These are phyloP conservation scores for Trichosporon sp. DNA, from an alignment of 1,284 basidiomycete genomes.

Conservation along the genomic window DNA sequence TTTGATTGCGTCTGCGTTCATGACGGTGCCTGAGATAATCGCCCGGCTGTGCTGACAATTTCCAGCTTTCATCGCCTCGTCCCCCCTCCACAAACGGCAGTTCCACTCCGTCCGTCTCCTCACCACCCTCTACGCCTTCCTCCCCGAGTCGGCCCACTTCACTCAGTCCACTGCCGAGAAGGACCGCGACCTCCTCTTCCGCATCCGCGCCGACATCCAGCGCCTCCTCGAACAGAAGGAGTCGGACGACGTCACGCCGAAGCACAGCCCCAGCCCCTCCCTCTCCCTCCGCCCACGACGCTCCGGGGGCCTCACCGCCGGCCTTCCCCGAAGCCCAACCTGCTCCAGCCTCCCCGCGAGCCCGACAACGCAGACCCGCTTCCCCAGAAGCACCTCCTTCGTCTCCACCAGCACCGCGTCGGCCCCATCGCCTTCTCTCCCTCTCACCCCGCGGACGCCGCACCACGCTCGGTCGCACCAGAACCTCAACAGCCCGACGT, in stretches of 20 bases:
- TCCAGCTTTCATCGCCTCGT: slow-evolving; percentile 2
- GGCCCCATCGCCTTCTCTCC: neutral
- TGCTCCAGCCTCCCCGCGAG: slow-evolving; percentile 9
- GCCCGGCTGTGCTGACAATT: neutral
- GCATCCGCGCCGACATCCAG: slow-evolving; percentile 46
- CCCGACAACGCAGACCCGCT: neutral
- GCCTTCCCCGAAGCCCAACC: neutral
- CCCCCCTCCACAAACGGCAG: neutral
- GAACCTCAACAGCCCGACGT: neutral
- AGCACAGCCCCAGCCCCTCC: neutral
- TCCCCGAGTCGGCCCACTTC: slow-evolving; percentile 38
- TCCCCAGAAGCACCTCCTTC: neutral
- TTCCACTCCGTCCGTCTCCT: slow-evolving; percentile 11
- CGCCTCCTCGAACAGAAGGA: slow-evolving; percentile 20
- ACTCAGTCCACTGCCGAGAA: slow-evolving; percentile 32
- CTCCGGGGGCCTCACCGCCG: neutral
- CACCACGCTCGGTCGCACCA: neutral
- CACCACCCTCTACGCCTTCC: slow-evolving; percentile 36
- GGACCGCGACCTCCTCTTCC: slow-evolving; percentile 42
- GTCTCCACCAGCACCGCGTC: neutral
- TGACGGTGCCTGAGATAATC: neutral
- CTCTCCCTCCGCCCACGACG: neutral
- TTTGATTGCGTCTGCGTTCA: neutral
- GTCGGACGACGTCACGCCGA: neutral
- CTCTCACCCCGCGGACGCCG: neutral